A percentile compares a stretch with the other conserved stretches of the same genome.
Conservation (phyloP, 2,329 filamentous ascomycete species). For the Drechslerella stenobrocha region DNA sequence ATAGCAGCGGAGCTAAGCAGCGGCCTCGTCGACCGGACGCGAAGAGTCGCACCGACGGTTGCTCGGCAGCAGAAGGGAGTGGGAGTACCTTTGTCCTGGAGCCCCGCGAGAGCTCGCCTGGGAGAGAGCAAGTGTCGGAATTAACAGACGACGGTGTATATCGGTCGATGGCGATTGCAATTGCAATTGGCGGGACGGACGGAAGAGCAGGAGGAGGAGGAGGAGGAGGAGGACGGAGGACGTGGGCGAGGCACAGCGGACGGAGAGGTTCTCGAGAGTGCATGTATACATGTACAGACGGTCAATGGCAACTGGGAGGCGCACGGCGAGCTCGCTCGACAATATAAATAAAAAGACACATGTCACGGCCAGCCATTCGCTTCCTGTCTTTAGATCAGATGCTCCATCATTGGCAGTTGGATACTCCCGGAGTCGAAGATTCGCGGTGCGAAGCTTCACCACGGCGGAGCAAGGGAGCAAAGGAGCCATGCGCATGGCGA, state of each 20-base stretch:
- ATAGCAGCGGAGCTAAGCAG: too few species aligned
- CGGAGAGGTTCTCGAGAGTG: neutral
- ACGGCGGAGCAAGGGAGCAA: slow-evolving; percentile 16
- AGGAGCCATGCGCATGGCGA: slow-evolving; percentile 23
- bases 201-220: neutral
- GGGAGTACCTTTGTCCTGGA: too few species aligned
- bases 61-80: too few species aligned
- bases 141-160: too few species aligned
- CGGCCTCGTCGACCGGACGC: too few species aligned
- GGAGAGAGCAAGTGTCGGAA: too few species aligned
- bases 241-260: neutral
- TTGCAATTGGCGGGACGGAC: slow-evolving; percentile 6
- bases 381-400: slow-evolving; percentile 1
- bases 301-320: neutral
- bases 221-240: slow-evolving; percentile 1
- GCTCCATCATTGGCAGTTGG: slow-evolving; percentile 28
- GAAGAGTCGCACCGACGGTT: too few species aligned
- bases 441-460: slow-evolving; percentile 19
- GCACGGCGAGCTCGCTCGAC: neutral
- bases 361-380: slow-evolving; percentile 4
- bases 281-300: too few species aligned
- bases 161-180: too few species aligned
- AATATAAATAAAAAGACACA: slow-evolving; percentile 45
- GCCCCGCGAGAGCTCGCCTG: too few species aligned
- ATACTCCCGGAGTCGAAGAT: slow-evolving; percentile 11